Evolutionary conservation across 768 basidiomycete species (phyloP), one percentile per base, ranked within the genome.

Genomic region (Podaxis carcinomalis): DNA sequence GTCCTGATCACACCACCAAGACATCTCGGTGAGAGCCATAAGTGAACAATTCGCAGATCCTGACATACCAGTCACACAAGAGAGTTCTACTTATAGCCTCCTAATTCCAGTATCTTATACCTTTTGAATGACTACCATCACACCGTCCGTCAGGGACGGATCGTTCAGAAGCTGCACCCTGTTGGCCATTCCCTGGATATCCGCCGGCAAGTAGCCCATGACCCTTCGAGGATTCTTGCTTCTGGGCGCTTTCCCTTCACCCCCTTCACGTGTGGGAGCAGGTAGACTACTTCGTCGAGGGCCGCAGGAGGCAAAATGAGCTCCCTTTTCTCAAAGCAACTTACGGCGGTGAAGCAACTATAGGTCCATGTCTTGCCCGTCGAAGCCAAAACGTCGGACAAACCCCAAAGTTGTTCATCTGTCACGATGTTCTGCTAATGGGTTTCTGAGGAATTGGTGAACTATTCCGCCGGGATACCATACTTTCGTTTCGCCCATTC

Each of bases 121-220:
- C 58, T 32, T 21, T 52, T 32, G 21, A 23, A 39, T 7, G 19
- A 19, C 9, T 36, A 25, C 37, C 4, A 54, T 37, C 32, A 25
- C 19, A 28, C 14, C 2, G 25, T 58, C 57, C 57, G 57, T 36
- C 57, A 58, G 57, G 46, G 57, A 14, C 57, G 57, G 57, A 58
- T 50, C 47, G 49, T 37, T 21, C 27, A 36, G 19, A 37, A 50
- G 19, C n/a, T 49, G 35, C 28, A 58, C 21, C 56, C 57, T 58
- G 57, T 14, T 23, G 32, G 36, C 2, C 52, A 36, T 23, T 50
- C 23, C 57, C 57, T 58, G 49, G 32, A 37, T 50, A 58, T 58
- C 57, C 57, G 57, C 57, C 57, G 57, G 57, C 57, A 58, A 57
- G 13, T n/a, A 21, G 32, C 36, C 35, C n/a, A 21, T 25, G 37